Percentiles rank a stretch among this genome's conserved stretches.
phyloP scores from a whole-genome alignment of 1,284 basidiomycete species.

The Gymnopus androsaceus region DNA sequence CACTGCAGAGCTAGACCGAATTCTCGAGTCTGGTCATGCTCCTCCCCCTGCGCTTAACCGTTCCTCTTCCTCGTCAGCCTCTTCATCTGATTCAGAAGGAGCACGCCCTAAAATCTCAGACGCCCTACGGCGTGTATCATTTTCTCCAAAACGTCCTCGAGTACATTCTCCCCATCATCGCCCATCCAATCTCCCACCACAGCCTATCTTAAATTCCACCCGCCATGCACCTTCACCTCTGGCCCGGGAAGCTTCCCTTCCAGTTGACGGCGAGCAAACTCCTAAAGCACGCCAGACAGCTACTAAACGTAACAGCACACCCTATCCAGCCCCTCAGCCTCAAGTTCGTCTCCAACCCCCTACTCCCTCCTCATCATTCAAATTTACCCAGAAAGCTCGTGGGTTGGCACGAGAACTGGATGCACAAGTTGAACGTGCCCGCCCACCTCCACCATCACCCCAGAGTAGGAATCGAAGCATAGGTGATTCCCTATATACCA shows the following conservation, averaged over 20 bases:
- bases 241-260: slow-evolving; percentile 23
- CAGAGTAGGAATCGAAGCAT: not conserved
- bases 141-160: slow-evolving; percentile 72
- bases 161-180: slow-evolving; percentile 30
- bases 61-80: slow-evolving; percentile 44
- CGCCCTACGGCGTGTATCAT: slow-evolving; percentile 61
- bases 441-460: not conserved
- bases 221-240: slow-evolving; percentile 28
- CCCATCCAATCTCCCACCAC: slow-evolving; percentile 19
- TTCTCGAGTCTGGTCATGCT: slow-evolving; percentile 54
- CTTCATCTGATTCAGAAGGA: slow-evolving; percentile 39
- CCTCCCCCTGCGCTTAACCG: slow-evolving; percentile 37
- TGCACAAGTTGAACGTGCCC: slow-evolving; percentile 31
- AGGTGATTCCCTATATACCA: slow-evolving; percentile 2
- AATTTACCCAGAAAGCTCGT: slow-evolving; percentile 59
- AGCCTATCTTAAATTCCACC: slow-evolving; percentile 21
- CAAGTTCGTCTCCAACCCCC: slow-evolving; percentile 57
- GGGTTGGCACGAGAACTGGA: slow-evolving; percentile 58
- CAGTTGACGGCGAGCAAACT: slow-evolving; percentile 29
- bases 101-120: slow-evolving; percentile 65
- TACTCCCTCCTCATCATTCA: slow-evolving; percentile 53
- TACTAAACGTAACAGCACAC: slow-evolving; percentile 31
- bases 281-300: slow-evolving; percentile 36
- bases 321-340: slow-evolving; percentile 40
- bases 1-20: slow-evolving; percentile 63